Conservation (phyloP, 2,329 filamentous ascomycete species). For the Keithomyces neogunnii region DNA sequence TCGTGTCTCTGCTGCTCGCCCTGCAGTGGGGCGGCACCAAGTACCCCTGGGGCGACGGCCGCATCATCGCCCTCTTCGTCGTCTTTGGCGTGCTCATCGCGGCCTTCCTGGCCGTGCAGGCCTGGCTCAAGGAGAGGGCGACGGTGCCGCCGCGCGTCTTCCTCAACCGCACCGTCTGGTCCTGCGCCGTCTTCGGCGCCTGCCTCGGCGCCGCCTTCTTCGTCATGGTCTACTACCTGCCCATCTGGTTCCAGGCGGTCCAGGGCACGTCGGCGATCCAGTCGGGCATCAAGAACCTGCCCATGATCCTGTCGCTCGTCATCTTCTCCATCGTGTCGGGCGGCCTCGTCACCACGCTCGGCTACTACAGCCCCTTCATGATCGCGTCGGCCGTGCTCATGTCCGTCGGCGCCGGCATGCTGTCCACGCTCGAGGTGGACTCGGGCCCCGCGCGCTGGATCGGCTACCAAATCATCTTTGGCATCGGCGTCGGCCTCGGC, state of each 20-base stretch:
- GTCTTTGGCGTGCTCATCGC: slow-evolving; percentile 6
- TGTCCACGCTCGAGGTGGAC: slow-evolving; percentile 26
- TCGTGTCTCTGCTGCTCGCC: slow-evolving; percentile 40
- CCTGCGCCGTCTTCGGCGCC: slow-evolving; percentile 15
- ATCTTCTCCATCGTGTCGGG: slow-evolving; percentile 17
- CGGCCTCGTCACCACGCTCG: slow-evolving; percentile 19
- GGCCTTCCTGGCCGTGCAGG: slow-evolving; percentile 25
- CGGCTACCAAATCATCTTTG: slow-evolving; percentile 28
- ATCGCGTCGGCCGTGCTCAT: slow-evolving; percentile 23
- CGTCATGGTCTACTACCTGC: slow-evolving; percentile 13
- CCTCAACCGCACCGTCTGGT: slow-evolving; percentile 17
- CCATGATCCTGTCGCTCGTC: slow-evolving; percentile 18
- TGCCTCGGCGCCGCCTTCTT: slow-evolving; percentile 12
- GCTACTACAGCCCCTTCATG: slow-evolving; percentile 34
- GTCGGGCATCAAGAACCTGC: slow-evolving; percentile 18
- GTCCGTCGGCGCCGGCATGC: slow-evolving; percentile 28
- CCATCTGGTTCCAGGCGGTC: slow-evolving; percentile 38
- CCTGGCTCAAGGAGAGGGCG: slow-evolving; percentile 16
- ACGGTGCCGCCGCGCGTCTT: slow-evolving; percentile 8
- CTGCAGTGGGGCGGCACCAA: slow-evolving; percentile 39
- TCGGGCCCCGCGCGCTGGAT: slow-evolving; percentile 15
- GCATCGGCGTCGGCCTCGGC: slow-evolving; percentile 32
- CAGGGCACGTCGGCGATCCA: slow-evolving; percentile 21
- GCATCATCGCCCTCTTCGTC: slow-evolving; percentile 8
- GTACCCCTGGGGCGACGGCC: slow-evolving; percentile 16